Evolutionary conservation across 1,139 yeast species (phyloP).

Genomic region (Candida neerlandica): DNA sequence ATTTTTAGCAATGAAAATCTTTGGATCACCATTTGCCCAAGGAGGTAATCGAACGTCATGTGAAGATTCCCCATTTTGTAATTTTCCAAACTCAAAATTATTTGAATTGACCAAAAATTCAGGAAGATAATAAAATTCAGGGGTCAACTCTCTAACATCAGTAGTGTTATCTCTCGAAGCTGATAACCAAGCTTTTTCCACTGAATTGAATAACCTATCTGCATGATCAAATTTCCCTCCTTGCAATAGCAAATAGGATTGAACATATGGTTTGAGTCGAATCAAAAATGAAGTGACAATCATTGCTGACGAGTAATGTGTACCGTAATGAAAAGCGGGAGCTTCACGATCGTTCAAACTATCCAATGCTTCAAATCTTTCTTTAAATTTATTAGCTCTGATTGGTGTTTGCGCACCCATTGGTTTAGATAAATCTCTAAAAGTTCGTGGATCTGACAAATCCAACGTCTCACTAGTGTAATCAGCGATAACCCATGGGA

Average conservation of each 20-base stretch:
- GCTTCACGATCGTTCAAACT: constrained; percentile 54
- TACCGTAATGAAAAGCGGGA: constrained; percentile 88
- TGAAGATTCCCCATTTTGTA: constrained; percentile 62
- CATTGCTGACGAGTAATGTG: constrained; percentile 93
- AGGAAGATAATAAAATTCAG: constrained; percentile 81
- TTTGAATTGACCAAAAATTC: constrained; percentile 71
- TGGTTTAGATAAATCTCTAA: constrained; percentile 77
- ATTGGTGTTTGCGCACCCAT: constrained; percentile 80
- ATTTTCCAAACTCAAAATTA: constrained; percentile 64
- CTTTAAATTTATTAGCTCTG: constrained; percentile 64
- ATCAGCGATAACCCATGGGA: constrained; percentile 88
- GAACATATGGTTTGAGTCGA: constrained; percentile 76
- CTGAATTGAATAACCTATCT: constrained; percentile 72
- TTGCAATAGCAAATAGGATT: constrained; percentile 73
- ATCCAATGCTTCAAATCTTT: constrained; percentile 67
- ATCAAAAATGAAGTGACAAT: constrained; percentile 79
- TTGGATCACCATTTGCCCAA: constrained; percentile 81
- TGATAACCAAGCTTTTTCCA: constrained; percentile 75
- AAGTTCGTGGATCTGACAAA: constrained; percentile 57
- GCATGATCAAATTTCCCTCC: constrained; percentile 90
- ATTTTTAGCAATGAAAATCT: constrained; percentile 68
- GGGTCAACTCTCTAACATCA: constrained; percentile 82
- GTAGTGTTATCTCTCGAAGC: constrained; percentile 79
- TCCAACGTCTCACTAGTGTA: constrained; percentile 69
- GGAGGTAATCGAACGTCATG: constrained; percentile 71